Evolutionary conservation across 345 rosid genomes (phyloP), one percentile per base, ranked within the genome.

Genomic region (Leavenworthia alabamica): DNA sequence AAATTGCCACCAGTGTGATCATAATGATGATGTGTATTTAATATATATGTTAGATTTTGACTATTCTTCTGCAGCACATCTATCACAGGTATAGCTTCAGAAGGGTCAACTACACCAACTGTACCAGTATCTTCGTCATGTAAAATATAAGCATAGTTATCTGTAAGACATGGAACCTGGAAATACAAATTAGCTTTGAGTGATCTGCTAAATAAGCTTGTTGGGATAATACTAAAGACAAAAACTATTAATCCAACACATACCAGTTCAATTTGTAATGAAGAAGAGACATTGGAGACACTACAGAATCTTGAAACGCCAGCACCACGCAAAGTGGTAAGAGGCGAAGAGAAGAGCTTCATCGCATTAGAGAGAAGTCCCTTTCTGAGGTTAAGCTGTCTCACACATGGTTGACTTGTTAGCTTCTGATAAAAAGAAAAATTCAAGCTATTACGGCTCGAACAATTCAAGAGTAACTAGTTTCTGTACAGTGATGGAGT

Each of bases 51-150:
- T 69, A 88, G 80, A 73, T 91, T 83, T 46, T 82, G 73, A 59
- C 87, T 78, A 74, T 77, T 85, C 73, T 63, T 77, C 57, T 76
- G 79, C 75, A 89, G 70, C 40, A 83, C 90, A 63, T 86, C 80
- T 31, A 93, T 79, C 51, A 93, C 60, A 33, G 97, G 96, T 24
- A 65, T 70, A 66, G 99, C 76, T 82, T 93, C 97, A 66, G 97
- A 82, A 3, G 97, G 99, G 78, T 93, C 99, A 71, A 93, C 94
- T 32, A 93, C 96, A 23, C 96, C 97, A 67, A 93, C 97, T 3
- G 99, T 93, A 72, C 96, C 99, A 2, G 99, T 89, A 73, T 93
- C 88, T 42, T 75, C 82, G 15, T 93, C 99, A 70, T 87, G 93
- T 39, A 93, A 79, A 32, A 93, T 82, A 74, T 86, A 93, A 48